Evolutionary conservation across 495 filamentous ascomycete species (phyloP), one percentile per base, ranked within the genome.

Genomic region (Trichoderma reesei): DNA sequence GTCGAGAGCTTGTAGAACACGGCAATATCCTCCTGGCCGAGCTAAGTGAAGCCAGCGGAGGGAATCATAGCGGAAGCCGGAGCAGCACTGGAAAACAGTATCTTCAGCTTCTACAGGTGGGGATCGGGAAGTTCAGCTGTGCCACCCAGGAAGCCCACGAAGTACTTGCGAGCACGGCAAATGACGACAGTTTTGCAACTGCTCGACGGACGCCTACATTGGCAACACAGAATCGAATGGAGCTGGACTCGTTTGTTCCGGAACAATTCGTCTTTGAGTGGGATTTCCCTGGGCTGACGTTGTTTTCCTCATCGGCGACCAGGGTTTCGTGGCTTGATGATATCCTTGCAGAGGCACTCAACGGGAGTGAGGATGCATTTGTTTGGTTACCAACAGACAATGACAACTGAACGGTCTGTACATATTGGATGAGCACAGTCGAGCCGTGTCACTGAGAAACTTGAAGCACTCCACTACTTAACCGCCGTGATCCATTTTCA

Each of bases 201-300:
- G 26, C 26, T 48, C 44, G 44, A 20, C 44, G 44, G 9, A 20
- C 44, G n/a, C 44, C 44, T n/a, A 16, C 16, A 9, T 48, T 18
- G 7, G 44, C 16, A 4, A 48, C 18, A 20, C 44, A 48, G 20
- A 48, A 48, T 48, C 44, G 44, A 2, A 72, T 71, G 1, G 81
- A 82, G 60, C 72, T 82, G 48, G 79, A 82, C 67, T 75, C 74
- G 36, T 83, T 81, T 69, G 74, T 79, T 1, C 80, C 81, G 6
- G 76, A 77, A 64, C 76, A 82, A 62, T 82, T 82, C 64, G 74
- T 81, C 3, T 73, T 79, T 3, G 79, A 82, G 65, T 83, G 80
- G 80, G 79, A 82, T 63, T 83, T 83, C 60, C 81, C 80, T 0
- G 79, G 79, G 1, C 60, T 83, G 51, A 80, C 79, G 67, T 67